Conservation (phyloP, 306 rosid genomes). For the Ziziphus jujuba region DNA sequence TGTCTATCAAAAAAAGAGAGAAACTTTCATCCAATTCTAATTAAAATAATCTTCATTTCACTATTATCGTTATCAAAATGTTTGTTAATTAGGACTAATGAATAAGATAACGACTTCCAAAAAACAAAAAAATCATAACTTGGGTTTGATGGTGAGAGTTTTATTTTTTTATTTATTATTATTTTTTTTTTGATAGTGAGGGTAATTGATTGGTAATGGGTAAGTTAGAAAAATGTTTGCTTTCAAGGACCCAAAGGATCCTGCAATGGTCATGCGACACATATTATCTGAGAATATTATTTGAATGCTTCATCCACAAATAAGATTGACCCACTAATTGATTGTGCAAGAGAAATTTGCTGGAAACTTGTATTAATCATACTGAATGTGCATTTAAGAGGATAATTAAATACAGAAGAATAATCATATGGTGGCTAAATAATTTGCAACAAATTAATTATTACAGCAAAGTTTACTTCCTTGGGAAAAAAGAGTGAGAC, state of each 20-base stretch:
- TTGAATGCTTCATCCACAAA: no score
- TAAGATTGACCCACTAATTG: no score
- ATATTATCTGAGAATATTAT: background rate
- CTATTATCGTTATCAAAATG: background rate
- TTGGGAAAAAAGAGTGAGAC: no score
- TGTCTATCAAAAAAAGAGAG: background rate
- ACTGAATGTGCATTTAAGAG: no score
- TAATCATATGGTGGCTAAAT: no score
- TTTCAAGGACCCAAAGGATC: background rate
- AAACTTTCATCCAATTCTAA: background rate
- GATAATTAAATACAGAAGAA: no score
- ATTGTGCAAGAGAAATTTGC: no score
- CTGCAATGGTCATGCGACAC: background rate
- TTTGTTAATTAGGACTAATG: background rate
- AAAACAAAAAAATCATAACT: no score
- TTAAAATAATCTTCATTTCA: background rate
- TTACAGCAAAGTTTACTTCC: no score
- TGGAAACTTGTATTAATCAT: no score
- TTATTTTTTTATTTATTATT: background rate
- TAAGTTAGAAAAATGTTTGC: background rate
- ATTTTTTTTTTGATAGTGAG: conserved; percentile 2
- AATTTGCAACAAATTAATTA: no score
- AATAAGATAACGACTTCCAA: background rate
- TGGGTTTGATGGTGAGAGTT: no score
- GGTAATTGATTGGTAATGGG: background rate